Conservation (phyloP, 139 green algal genomes). For the Volvox reticuliferus region DNA sequence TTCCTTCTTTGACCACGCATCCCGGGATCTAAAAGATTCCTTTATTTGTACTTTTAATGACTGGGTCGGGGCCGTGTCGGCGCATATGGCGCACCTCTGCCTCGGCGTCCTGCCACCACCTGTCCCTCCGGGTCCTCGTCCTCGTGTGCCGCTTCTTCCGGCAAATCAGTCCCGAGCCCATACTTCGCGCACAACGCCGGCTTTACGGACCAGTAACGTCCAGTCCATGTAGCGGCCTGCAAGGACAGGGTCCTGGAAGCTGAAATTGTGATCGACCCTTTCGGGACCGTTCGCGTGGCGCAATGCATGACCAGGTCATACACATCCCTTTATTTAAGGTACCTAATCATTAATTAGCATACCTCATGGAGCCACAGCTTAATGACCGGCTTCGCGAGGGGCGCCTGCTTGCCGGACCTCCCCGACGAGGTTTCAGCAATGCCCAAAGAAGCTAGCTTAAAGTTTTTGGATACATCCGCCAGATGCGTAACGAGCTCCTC, state of each 20-base stretch:
- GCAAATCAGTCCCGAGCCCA: neutral
- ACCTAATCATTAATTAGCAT: neutral
- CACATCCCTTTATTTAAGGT: neutral
- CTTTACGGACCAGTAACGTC: slow-evolving; percentile 38
- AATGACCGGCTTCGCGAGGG: slow-evolving; percentile 11
- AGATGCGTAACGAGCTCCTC: slow-evolving; percentile 59
- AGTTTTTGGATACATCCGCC: neutral
- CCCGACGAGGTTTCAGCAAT: neutral
- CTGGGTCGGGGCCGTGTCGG: no score
- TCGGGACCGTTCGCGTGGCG: neutral
- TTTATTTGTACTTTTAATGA: no score
- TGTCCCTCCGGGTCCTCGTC: slow-evolving; percentile 19
- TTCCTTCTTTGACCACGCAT: no score
- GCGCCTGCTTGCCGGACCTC: slow-evolving; percentile 9
- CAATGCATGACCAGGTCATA: neutral
- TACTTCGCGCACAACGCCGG: slow-evolving; percentile 21
- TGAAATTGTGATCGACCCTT: neutral
- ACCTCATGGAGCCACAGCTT: slow-evolving; percentile 45
- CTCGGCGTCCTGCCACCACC: neutral
- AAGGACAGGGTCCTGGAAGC: neutral
- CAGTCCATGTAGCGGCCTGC: slow-evolving; percentile 36
- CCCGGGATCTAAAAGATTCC: no score
- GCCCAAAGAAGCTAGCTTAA: neutral
- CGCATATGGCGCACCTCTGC: neutral
- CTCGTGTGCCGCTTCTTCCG: slow-evolving; percentile 8